A percentile compares a stretch with the other conserved stretches of the same genome.
phyloP scores from a whole-genome alignment of 169 alveolate genomes.

The Ichthyophthirius multifiliis region DNA sequence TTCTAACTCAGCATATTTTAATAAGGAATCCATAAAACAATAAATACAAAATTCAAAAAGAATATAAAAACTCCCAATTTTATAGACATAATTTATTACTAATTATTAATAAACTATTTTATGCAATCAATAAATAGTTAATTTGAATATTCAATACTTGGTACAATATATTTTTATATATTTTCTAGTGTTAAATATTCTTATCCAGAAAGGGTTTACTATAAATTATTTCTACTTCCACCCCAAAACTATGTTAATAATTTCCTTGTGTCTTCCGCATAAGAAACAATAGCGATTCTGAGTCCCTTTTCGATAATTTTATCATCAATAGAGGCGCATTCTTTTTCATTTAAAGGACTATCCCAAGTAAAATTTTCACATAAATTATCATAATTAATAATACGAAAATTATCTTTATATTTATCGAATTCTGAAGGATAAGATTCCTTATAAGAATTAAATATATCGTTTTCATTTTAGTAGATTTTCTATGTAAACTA shows the following conservation, averaged over 20 bases:
- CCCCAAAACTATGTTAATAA: too few species aligned
- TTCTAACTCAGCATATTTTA: neutral
- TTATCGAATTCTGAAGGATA: too few species aligned
- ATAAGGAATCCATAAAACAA: constrained; percentile 33
- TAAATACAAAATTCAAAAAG: constrained; percentile 7
- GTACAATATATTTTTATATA: neutral
- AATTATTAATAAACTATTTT: neutral
- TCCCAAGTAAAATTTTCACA: too few species aligned
- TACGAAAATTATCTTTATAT: too few species aligned
- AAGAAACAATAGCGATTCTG: neutral
- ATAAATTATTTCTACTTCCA: neutral
- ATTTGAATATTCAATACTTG: neutral
- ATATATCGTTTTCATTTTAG: too few species aligned
- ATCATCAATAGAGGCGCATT: too few species aligned
- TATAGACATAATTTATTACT: neutral
- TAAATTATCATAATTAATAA: too few species aligned
- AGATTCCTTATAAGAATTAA: too few species aligned
- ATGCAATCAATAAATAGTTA: neutral
- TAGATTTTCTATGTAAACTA: too few species aligned
- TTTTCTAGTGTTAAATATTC: neutral
- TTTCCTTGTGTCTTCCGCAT: neutral
- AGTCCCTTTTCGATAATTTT: neutral
- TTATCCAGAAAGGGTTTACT: neutral
- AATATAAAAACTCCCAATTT: constrained; percentile 18
- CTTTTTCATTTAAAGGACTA: too few species aligned